Evolutionary conservation across 371 early-diverging fungal genomes (phyloP).

Genomic region (Entomophthora muscae): DNA sequence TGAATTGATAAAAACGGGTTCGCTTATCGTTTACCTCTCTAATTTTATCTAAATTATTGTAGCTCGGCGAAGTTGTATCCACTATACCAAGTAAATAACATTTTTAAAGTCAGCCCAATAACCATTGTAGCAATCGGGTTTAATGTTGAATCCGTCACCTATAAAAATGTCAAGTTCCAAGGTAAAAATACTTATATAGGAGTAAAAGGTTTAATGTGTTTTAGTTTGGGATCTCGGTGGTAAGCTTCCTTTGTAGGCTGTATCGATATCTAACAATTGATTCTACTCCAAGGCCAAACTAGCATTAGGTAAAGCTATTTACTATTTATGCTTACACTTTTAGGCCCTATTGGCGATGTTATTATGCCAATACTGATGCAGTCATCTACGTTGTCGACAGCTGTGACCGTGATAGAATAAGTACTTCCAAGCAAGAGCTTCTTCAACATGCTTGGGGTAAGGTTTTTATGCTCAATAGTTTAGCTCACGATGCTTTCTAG

Average conservation of each 20-base stretch:
- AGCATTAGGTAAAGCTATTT: conserved; percentile 12
- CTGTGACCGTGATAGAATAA: conserved; percentile 78
- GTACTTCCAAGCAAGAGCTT: conserved; percentile 74
- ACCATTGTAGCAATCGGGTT: conserved; percentile 43
- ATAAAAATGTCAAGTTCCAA: conserved; percentile 95
- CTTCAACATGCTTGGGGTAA: conserved; percentile 50
- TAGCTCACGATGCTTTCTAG: conserved; percentile 1
- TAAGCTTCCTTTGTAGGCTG: conserved; percentile 40
- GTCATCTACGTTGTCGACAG: conserved; percentile 95
- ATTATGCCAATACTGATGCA: conserved; percentile 92
- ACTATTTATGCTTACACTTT: not conserved
- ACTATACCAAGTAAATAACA: conserved; percentile 71
- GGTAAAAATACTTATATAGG: conserved; percentile 16
- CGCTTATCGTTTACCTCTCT: too few relatives aligned
- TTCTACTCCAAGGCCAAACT: conserved; percentile 5
- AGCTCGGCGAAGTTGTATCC: conserved; percentile 88
- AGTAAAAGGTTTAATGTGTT: not conserved
- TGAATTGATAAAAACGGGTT: too few relatives aligned
- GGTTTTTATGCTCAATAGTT: not conserved
- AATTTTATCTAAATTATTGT: conserved; percentile 8
- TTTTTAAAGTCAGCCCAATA: too few relatives aligned
- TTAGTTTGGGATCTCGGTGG: conserved; percentile 85
- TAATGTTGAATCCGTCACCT: conserved; percentile 85
- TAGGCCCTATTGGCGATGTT: conserved; percentile 74
- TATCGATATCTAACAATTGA: conserved; percentile 2